Conservation (phyloP, 345 rosid species). For the Syzygium jambos region DNA sequence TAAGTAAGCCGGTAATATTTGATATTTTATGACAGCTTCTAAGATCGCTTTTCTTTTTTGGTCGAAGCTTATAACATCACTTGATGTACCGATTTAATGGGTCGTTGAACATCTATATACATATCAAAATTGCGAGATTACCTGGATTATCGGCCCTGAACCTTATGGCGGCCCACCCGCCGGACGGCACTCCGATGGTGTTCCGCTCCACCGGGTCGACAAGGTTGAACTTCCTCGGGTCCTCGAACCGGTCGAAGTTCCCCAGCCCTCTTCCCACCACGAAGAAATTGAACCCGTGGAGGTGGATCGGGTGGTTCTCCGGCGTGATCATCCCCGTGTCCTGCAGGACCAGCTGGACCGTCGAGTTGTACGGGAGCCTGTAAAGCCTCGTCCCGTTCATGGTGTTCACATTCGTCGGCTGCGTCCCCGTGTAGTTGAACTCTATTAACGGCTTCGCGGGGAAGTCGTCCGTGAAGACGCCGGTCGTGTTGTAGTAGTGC, state of each 20-base stretch:
- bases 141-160: conserved; percentile 95
- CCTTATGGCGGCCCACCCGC: conserved; percentile 88
- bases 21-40: too few species aligned
- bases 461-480: conserved; percentile 75
- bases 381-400: conserved; percentile 62
- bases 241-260: conserved; percentile 43
- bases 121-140: not conserved
- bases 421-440: conserved; percentile 65
- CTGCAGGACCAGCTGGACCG: conserved; percentile 71
- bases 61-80: too few species aligned
- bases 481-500: conserved; percentile 57
- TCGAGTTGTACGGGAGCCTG: conserved; percentile 49
- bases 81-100: too few species aligned
- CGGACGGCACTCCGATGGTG: conserved; percentile 76
- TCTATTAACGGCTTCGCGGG: conserved; percentile 40
- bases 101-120: too few species aligned
- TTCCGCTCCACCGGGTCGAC: conserved; percentile 94
- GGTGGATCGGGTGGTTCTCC: conserved; percentile 78
- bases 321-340: conserved; percentile 75
- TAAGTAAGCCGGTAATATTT: too few species aligned
- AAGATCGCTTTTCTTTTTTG: too few species aligned
- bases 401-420: conserved; percentile 48
- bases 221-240: conserved; percentile 64
- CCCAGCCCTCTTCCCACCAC: conserved; percentile 75
- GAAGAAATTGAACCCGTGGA: conserved; percentile 90